A percentile compares a stretch with the other conserved stretches of the same genome.
Conservation (phyloP, 495 filamentous ascomycete genomes). For the Gamarada debralockiae region DNA sequence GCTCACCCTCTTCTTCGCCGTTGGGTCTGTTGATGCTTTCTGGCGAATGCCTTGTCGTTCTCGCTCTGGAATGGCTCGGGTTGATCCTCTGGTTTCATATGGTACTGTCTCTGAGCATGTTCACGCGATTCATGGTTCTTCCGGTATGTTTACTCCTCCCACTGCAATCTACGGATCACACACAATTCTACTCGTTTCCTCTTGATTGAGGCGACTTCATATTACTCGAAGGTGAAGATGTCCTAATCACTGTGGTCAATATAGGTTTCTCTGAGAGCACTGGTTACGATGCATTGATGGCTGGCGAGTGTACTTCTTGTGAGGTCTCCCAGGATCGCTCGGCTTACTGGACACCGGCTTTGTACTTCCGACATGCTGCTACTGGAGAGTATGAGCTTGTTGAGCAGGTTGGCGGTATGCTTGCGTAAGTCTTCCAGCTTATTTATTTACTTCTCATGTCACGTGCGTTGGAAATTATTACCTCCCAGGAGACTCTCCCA, state of each 20-base stretch:
- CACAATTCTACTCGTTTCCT: no score
- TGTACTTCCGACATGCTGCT: constrained; percentile 59
- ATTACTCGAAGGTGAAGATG: not conserved
- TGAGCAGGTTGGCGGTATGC: constrained; percentile 56
- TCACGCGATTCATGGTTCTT: constrained; percentile 71
- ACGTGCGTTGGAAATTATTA: no score
- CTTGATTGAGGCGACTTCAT: no score
- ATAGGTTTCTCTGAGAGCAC: constrained; percentile 45
- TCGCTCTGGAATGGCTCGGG: constrained; percentile 57
- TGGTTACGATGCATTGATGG: constrained; percentile 44
- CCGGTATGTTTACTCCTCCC: constrained; percentile 36
- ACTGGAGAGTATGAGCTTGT: constrained; percentile 40
- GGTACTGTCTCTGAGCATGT: constrained; percentile 56
- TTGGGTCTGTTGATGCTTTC: constrained; percentile 57
- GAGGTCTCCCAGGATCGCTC: constrained; percentile 61
- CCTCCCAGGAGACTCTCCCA: no score
- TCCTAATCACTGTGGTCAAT: constrained; percentile 5
- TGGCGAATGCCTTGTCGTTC: constrained; percentile 85
- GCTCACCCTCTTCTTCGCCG: constrained; percentile 10
- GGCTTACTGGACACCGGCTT: constrained; percentile 62
- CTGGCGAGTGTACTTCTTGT: constrained; percentile 60
- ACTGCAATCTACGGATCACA: no score
- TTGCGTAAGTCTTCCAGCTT: constrained; percentile 55
- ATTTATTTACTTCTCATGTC: no score
- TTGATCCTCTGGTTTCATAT: constrained; percentile 63